These are phyloP conservation scores for Echium plantagineum DNA, from an alignment of 257 asterid species.

Conservation along the genomic window DNA sequence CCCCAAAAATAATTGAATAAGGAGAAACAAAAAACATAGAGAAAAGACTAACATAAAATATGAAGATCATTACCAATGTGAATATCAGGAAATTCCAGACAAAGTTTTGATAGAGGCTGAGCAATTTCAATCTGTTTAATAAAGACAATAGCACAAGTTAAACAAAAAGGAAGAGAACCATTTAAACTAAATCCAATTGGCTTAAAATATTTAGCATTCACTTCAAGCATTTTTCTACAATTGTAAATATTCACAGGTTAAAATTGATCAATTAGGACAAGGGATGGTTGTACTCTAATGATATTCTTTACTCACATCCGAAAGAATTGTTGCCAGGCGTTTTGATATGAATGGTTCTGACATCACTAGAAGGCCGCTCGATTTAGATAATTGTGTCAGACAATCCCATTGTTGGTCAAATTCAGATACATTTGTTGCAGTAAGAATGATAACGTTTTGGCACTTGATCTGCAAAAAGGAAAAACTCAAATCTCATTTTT, in stretches of 20 bases:
- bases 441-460: conserved; percentile 63
- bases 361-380: conserved; percentile 27
- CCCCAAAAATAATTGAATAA: conserved; percentile 2
- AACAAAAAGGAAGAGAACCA: too few species aligned
- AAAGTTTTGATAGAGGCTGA: conserved; percentile 57
- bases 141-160: not conserved
- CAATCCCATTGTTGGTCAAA: conserved; percentile 69
- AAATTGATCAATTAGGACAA: too few species aligned
- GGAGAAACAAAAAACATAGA: not conserved
- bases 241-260: too few species aligned
- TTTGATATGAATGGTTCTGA: conserved; percentile 23
- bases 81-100: conserved; percentile 56
- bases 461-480: conserved; percentile 57
- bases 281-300: too few species aligned
- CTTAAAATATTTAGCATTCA: too few species aligned
- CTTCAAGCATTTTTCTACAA: too few species aligned
- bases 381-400: conserved; percentile 38
- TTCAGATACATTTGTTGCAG: conserved; percentile 60
- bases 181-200: too few species aligned
- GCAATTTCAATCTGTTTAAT: conserved; percentile 58
- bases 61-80: conserved; percentile 41
- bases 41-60: not conserved
- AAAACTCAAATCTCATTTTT: not conserved
- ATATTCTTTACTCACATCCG: conserved; percentile 40
- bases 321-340: conserved; percentile 25